These are phyloP conservation scores for Phytopythium aichiense DNA, from an alignment of 352 stramenopile species.

Conservation along the genomic window DNA sequence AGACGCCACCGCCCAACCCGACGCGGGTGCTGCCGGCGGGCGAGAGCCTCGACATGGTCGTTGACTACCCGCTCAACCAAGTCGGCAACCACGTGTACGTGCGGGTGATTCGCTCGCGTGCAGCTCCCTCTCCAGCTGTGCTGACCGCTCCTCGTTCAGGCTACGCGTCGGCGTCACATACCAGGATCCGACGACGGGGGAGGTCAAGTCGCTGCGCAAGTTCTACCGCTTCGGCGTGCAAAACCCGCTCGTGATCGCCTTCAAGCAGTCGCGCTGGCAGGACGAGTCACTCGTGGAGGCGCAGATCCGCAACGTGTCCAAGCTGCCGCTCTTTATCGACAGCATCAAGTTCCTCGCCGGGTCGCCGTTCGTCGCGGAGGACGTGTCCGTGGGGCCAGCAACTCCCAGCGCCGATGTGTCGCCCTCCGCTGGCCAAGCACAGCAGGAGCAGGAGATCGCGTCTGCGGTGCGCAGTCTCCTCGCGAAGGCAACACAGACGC, in stretches of 20 bases:
- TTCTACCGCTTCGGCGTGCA: conserved; percentile 91
- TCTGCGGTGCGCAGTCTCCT: conserved; percentile 19
- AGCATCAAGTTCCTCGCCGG: conserved; percentile 74
- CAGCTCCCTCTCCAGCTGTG: not conserved
- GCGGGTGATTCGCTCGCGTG: not conserved
- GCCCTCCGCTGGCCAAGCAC: not conserved
- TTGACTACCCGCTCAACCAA: conserved; percentile 88
- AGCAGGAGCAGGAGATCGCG: conserved; percentile 8
- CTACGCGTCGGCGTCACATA: conserved; percentile 80
- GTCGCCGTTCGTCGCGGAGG: conserved; percentile 50
- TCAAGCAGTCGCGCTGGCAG: conserved; percentile 62
- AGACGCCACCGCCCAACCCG: conserved; percentile 72
- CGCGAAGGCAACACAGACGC: conserved; percentile 35
- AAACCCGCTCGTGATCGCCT: conserved; percentile 85
- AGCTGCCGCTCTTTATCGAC: conserved; percentile 75
- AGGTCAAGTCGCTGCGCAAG: conserved; percentile 87
- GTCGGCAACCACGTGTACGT: conserved; percentile 80
- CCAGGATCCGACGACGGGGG: conserved; percentile 62
- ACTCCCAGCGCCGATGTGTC: conserved; percentile 6
- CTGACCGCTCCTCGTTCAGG: conserved; percentile 9
- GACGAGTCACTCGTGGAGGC: conserved; percentile 68
- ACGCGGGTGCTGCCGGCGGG: conserved; percentile 57
- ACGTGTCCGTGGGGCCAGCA: conserved; percentile 8
- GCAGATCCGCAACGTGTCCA: conserved; percentile 81
- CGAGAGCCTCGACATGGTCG: conserved; percentile 88